Evolutionary conservation across 2,329 filamentous ascomycete species (phyloP), one percentile per base, ranked within the genome.

Genomic region (Aspergillus sp.): DNA sequence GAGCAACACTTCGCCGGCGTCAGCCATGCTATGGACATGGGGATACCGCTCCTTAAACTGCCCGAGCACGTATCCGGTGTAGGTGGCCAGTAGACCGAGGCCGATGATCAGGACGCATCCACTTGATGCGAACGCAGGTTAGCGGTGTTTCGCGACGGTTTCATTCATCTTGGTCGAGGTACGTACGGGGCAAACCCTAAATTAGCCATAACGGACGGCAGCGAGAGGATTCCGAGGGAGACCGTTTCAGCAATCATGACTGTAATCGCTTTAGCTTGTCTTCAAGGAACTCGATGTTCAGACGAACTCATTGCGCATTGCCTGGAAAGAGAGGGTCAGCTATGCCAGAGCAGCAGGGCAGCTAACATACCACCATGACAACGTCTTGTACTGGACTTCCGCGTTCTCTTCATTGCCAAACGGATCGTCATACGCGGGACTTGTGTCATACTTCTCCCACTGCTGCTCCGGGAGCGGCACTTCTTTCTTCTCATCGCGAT

Each of bases 211-310:
- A 64, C 65, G 26, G 62, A 57, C 2, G 70, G 70, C 3, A 74
- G 53, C 3, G 67, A 66, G 8, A 74, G 58, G 12, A 72, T 66
- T 5, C 70, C 70, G 2, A 73, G 56, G 12, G 66, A 70, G 17
- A 73, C 65, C 15, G 67, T 71, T 44, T 72, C 70, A 5, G 68
- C 69, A 15, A 73, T 61, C 63, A 73, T 71, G 34, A 71, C 57
- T 48, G 17, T 6, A 24, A 8, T 15, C 11, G 15, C 14, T 3
- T 22, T 10, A 22, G 10, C 5, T 22, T 22, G 15, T n/a, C n/a
- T n/a, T n/a, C n/a, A 13, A 8, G 24, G 17, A 15, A 16, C 16
- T 26, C 19, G 10, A 22, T n/a, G n/a, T 22, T 22, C 19, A 22
- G 19, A n/a, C 19, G 19, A 47, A 58, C 54, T 47, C 41, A 57